These are phyloP conservation scores for Cicer bijugum DNA, from an alignment of 306 rosid genomes.

Conservation along the genomic window DNA sequence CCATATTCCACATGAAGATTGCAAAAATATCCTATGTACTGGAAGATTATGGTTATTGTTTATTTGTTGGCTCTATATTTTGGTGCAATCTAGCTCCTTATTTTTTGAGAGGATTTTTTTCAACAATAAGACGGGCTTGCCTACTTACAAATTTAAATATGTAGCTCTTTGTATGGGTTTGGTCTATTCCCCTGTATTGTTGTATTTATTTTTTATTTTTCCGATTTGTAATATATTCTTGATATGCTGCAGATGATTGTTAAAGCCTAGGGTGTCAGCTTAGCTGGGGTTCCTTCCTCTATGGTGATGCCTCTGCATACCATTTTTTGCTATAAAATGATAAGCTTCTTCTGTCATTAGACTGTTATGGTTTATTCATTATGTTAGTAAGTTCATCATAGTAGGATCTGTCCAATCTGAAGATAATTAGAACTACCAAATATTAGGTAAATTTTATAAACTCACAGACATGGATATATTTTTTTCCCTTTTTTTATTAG, in stretches of 20 bases:
- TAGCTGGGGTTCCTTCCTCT: conserved; percentile 7
- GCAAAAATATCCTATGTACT: conserved; percentile 28
- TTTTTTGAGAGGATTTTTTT: too few species aligned
- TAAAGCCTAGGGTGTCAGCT: not conserved
- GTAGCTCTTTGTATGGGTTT: not conserved
- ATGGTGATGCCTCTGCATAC: not conserved
- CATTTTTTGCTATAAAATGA: not conserved
- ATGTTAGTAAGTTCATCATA: not conserved
- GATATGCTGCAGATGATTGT: not conserved
- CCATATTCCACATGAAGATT: conserved; percentile 29
- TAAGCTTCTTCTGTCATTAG: conserved; percentile 33
- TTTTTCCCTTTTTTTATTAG: not conserved
- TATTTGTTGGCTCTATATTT: conserved; percentile 19
- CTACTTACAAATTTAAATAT: not conserved
- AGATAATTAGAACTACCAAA: not conserved
- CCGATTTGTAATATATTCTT: not conserved
- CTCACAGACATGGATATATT: not conserved
- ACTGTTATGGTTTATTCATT: not conserved
- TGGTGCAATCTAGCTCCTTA: too few species aligned
- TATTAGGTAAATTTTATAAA: not conserved
- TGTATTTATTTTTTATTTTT: not conserved
- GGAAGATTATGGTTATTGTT: conserved; percentile 24
- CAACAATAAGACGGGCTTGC: not conserved
- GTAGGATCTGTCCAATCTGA: not conserved
- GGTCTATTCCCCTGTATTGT: not conserved